Conservation (phyloP, 2,329 filamentous ascomycete genomes). For the Penicillium sp. region DNA sequence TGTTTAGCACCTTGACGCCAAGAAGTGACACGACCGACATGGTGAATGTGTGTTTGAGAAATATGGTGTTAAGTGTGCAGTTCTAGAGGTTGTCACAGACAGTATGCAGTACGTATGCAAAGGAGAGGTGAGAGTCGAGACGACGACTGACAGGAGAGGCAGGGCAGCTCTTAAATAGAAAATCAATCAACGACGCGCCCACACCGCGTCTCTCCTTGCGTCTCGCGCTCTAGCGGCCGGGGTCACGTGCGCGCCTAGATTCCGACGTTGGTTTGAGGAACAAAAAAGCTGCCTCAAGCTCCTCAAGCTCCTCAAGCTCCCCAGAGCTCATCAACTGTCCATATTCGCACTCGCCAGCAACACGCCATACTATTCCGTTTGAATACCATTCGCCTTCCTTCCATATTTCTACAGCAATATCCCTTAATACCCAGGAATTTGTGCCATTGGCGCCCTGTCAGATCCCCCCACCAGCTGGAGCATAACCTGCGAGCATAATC, state of each 20-base stretch:
- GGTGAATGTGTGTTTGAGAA: constrained; percentile 28
- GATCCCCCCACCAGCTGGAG: constrained; percentile 11
- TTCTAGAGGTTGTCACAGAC: neutral
- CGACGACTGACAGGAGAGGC: neutral
- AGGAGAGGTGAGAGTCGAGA: neutral
- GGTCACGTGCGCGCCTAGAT: constrained; percentile 3
- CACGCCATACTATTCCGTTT: constrained; percentile 4
- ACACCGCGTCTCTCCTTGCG: constrained; percentile 11
- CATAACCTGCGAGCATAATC: constrained; percentile 14
- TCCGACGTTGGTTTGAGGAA: neutral
- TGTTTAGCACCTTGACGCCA: constrained; percentile 94
- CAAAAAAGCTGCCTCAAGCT: constrained; percentile 9
- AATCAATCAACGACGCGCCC: constrained; percentile 7
- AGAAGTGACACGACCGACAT: constrained; percentile 98
- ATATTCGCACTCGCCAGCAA: neutral
- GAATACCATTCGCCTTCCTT: constrained; percentile 8
- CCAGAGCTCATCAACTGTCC: too few relatives aligned
- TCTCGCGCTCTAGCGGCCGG: neutral
- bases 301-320: too few relatives aligned
- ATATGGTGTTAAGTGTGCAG: neutral
- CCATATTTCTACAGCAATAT: constrained; percentile 7
- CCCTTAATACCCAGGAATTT: constrained; percentile 11
- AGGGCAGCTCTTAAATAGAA: constrained; percentile 9
- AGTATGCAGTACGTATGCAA: neutral
- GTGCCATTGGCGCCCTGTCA: neutral